These are phyloP conservation scores for Chondrus crispus DNA, from an alignment of 23 red algal genomes.

Conservation along the genomic window DNA sequence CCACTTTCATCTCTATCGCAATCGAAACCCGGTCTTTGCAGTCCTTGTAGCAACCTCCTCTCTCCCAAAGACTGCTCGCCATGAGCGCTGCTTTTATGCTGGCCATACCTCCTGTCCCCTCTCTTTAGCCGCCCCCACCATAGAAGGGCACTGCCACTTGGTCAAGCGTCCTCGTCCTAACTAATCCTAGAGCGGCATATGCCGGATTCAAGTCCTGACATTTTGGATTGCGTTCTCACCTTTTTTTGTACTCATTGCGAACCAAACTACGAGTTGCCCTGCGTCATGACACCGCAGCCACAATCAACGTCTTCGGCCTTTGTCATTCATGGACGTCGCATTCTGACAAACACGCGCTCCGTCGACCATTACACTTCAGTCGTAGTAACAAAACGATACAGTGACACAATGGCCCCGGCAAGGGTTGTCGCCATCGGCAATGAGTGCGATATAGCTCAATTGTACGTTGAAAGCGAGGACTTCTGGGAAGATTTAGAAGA, in stretches of 20 bases:
- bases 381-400: constrained; percentile 77
- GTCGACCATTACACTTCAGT: constrained; percentile 92
- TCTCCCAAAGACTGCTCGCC: no score
- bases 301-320: constrained; percentile 87
- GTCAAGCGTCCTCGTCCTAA: no score
- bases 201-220: no score
- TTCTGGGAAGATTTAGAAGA: constrained; percentile 77
- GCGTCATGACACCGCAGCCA: constrained; percentile 75
- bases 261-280: constrained; percentile 89
- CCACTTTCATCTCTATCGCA: no score
- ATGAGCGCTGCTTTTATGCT: no score
- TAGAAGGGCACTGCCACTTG: no score
- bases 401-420: constrained; percentile 67
- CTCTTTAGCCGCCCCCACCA: no score
- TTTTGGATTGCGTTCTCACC: constrained; percentile 84
- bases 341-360: constrained; percentile 89
- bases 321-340: constrained; percentile 67
- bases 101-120: no score
- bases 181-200: no score
- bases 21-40: no score
- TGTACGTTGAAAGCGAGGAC: constrained; percentile 73
- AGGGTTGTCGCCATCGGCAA: constrained; percentile 79
- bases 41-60: no score
- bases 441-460: constrained; percentile 94
- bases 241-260: constrained; percentile 87